Percentiles rank a stretch among this genome's conserved stretches.
These are phyloP conservation scores for Magnusiomyces tetraspermus DNA, from an alignment of 1,139 yeast species.

Conservation along the genomic window DNA sequence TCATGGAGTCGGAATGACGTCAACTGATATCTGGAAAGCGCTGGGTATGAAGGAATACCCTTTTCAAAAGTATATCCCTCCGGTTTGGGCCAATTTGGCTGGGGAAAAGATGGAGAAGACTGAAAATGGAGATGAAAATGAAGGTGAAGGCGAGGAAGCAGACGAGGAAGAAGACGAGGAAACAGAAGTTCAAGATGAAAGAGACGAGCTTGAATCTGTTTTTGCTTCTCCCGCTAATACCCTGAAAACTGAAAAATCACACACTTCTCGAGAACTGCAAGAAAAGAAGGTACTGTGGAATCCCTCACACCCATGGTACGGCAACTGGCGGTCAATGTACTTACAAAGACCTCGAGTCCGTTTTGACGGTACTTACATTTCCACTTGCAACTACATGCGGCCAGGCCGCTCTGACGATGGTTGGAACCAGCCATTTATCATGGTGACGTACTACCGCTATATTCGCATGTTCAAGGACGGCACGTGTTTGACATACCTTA, in stretches of 20 bases:
- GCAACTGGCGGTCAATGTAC: conserved; percentile 35
- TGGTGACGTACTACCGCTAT: conserved; percentile 83
- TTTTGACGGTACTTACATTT: conserved; percentile 74
- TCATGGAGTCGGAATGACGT: conserved; percentile 52
- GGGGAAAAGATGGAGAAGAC: neutral
- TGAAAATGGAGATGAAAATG: too few relatives aligned
- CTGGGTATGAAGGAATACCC: conserved; percentile 51
- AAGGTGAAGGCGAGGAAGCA: neutral
- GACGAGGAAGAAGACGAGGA: conserved; percentile 10
- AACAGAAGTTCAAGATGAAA: neutral
- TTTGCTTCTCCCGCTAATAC: neutral
- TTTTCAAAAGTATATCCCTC: conserved; percentile 36
- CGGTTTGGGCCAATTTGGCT: conserved; percentile 9
- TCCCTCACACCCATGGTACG: conserved; percentile 17
- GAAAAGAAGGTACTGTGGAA: neutral
- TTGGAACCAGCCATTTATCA: conserved; percentile 70
- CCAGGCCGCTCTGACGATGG: conserved; percentile 60
- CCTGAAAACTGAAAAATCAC: neutral
- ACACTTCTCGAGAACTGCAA: neutral
- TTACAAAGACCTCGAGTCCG: conserved; percentile 59
- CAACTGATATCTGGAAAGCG: conserved; percentile 47
- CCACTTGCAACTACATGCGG: conserved; percentile 73
- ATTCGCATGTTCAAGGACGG: conserved; percentile 77
- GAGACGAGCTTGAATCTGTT: neutral
- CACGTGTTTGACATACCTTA: conserved; percentile 35